Evolutionary conservation across 2,329 filamentous ascomycete species (phyloP), one percentile per base, ranked within the genome.

Genomic region (Exophiala viscosa): DNA sequence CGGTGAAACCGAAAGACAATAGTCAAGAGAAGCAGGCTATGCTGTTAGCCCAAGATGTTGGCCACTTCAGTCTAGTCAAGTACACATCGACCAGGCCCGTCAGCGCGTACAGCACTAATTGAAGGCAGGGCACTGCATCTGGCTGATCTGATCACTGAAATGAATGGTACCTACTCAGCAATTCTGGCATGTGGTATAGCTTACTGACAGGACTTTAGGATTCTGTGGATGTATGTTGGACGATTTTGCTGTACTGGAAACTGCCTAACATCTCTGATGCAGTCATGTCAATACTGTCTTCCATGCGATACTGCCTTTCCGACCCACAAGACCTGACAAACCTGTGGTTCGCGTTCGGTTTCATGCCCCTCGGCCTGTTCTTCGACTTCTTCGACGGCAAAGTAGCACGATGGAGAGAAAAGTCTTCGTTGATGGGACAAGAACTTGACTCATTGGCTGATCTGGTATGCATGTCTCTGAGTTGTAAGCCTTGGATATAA

Each of bases 361-460:
- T 96, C 71, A 87, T 97, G 71, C 92, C 92, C 0, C 88, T 96
- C 54, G 91, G 90, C 4, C 77, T 97, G 10, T 96, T 97, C 76
- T 97, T 97, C 70, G 93, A 99, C 72, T 95, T 96, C 68, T 90
- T 97, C 80, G 93, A 99, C 70, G 93, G 93, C 67, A 93, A 91
- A 69, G 91, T 99, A 50, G 93, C 93, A 59, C 81, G 93, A 60
- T 97, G 93, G 93, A 84, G 93, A 69, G 87, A 90, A 74, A 99
- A 96, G 85, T 93, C 89, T 65, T 95, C 88, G 64, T 78, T 99
- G 68, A 97, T 99, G 92, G 93, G 93, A 10, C 92, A 96, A 72
- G 93, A 99, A 73, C 77, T 99, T 50, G 93, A 99, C 71, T 97
- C 92, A 5, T 79, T 99, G 43, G 93, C 93, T 50, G 93, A 99